Base-by-base conservation (phyloP, 306 rosid species). In the Fagus crenata region DNA sequence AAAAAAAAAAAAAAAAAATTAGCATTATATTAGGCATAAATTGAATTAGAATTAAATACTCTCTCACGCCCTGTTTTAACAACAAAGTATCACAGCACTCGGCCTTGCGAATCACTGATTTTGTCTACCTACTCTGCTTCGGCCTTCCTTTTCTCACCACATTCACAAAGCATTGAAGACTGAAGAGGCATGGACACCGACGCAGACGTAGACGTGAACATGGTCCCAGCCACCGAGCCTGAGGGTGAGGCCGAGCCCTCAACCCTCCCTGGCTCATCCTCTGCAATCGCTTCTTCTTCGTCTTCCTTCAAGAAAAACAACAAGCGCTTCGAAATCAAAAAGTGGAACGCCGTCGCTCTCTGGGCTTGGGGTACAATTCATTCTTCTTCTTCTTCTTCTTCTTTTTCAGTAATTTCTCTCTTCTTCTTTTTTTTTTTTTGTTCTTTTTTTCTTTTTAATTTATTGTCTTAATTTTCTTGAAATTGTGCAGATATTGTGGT, bases 271-370 rank as follows among this genome's bases (percentile, higher is more conserved):
- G 58, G 22, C 28, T 1, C 2, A 12, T 65, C 90, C 6, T 90
- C 93, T 1, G 83, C 92, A 67, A 86, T 89, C 22, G 82, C 95
- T n/a, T 91, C 92, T 0, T 84, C 88, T 17, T 85, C 94, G 3
- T 42, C 86, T 67, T 59, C 65, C 0, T 46, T 46, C 8, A 59
- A 9, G 65, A 94, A 89, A 88, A 94, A 88, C 58, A 87, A 91
- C 5, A 92, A 94, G 82, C 93, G 92, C 6, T 94, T 94, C 53
- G 96, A 92, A 89, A 92, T 94, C 81, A 92, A 94, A 73, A 94
- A 94, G 73, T 94, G 98, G 97, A 93, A 94, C 86, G 97, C 91
- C 31, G 96, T 94, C 7, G 80, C 96, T 67, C 98, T 94, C 61
- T 94, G 97, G 98, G 96, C 97, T n/a, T 92, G 96, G 97, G 98